These are phyloP conservation scores for Cladosporium oxysporum DNA, from an alignment of 2,329 filamentous ascomycete species.

Conservation along the genomic window DNA sequence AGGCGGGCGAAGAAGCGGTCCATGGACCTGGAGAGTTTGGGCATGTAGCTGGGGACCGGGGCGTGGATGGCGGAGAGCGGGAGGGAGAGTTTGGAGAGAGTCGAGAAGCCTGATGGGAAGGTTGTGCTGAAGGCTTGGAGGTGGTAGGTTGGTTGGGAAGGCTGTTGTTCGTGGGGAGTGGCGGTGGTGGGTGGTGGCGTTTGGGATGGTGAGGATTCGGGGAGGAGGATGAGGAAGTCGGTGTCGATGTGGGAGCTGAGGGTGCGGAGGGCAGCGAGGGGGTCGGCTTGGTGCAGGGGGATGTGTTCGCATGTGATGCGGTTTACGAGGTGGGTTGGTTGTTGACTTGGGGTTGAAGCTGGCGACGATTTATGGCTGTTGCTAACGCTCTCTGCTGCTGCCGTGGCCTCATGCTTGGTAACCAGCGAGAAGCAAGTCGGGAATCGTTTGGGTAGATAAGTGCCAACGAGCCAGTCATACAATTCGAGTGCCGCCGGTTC, in stretches of 20 bases:
- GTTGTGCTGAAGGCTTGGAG: slow-evolving; percentile 59
- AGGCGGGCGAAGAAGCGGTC: slow-evolving; percentile 61
- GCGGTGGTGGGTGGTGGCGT: slow-evolving; percentile 38
- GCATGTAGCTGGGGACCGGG: slow-evolving; percentile 59
- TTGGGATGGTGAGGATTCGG: slow-evolving; percentile 42
- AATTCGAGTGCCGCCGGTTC: slow-evolving; percentile 56
- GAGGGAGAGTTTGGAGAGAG: slow-evolving; percentile 55
- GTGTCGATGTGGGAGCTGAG: slow-evolving; percentile 58
- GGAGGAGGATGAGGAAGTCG: slow-evolving; percentile 62
- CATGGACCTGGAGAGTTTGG: slow-evolving; percentile 61
- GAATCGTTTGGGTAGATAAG: slow-evolving; percentile 59
- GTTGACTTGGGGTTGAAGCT: neutral
- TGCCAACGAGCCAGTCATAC: slow-evolving; percentile 56
- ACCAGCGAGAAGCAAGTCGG: slow-evolving; percentile 47
- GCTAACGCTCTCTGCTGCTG: slow-evolving; percentile 17
- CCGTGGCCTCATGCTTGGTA: slow-evolving; percentile 9
- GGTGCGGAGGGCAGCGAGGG: slow-evolving; percentile 47
- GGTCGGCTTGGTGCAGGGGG: slow-evolving; percentile 39
- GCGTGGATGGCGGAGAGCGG: slow-evolving; percentile 57
- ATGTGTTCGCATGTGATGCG: slow-evolving; percentile 47
- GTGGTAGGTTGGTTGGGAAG: slow-evolving; percentile 48
- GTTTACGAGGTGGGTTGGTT: slow-evolving; percentile 43
- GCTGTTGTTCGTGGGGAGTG: slow-evolving; percentile 58
- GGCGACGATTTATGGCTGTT: slow-evolving; percentile 23
- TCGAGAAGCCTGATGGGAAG: slow-evolving; percentile 61